Evolutionary conservation across 306 rosid genomes (phyloP).

Genomic region (Citrullus colocynthis): DNA sequence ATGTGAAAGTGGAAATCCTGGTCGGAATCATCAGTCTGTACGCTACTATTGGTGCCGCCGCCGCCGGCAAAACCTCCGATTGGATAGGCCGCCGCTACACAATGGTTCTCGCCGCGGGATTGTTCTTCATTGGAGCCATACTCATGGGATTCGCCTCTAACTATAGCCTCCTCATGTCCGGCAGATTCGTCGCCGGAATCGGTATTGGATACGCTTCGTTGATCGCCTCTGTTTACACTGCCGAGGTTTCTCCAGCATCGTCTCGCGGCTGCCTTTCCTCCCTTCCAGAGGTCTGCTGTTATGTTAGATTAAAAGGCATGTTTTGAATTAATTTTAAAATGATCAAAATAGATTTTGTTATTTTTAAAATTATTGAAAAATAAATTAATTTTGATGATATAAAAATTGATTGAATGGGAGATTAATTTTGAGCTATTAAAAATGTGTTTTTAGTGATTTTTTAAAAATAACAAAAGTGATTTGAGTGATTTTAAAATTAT

Average conservation of each 20-base stretch:
- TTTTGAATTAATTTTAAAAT: too few species aligned
- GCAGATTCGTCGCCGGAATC: background rate
- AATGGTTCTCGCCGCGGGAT: background rate
- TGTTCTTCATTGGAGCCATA: background rate
- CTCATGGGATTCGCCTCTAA: background rate
- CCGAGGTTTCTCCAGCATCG: background rate
- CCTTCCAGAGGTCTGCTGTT: background rate
- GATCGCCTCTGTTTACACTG: background rate
- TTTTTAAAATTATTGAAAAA: too few species aligned
- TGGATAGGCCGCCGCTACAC: background rate
- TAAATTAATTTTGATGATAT: too few species aligned
- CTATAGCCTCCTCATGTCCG: background rate
- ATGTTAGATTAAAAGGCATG: too few species aligned
- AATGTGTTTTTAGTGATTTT: too few species aligned
- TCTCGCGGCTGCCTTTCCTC: background rate
- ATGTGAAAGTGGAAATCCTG: conserved; percentile 40
- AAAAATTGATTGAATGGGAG: too few species aligned
- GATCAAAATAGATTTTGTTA: too few species aligned
- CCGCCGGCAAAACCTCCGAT: background rate
- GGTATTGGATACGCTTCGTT: background rate
- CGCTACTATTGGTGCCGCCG: conserved; percentile 8
- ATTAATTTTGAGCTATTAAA: too few species aligned
- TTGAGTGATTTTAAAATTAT: too few species aligned
- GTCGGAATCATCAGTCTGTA: conserved; percentile 54
- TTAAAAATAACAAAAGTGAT: too few species aligned